Evolutionary conservation across 1,139 yeast genomes (phyloP), one percentile per base, ranked within the genome.

Genomic region (Candida glucosophila): DNA sequence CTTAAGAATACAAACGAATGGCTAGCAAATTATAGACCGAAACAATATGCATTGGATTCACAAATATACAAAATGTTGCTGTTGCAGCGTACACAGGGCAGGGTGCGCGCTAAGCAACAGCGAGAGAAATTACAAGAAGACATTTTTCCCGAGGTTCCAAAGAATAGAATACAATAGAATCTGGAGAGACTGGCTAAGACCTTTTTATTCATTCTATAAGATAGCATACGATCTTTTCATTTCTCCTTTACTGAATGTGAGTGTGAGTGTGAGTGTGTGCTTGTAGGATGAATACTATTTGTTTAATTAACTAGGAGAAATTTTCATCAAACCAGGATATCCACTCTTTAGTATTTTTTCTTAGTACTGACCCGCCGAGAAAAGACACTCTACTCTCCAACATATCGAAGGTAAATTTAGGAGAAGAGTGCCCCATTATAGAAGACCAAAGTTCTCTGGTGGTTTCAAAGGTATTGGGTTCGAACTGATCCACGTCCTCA

Each of bases 241-340:
- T n/a, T n/a, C n/a, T n/a, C n/a, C n/a, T n/a, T n/a, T n/a, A n/a
- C n/a, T n/a, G n/a, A n/a, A n/a, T n/a, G n/a, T n/a, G n/a, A n/a
- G n/a, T n/a, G n/a, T n/a, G n/a, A n/a, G n/a, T n/a, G n/a, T n/a
- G n/a, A n/a, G n/a, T n/a, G n/a, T n/a, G n/a, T n/a, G n/a, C n/a
- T n/a, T n/a, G n/a, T n/a, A n/a, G n/a, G n/a, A n/a, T n/a, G n/a
- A n/a, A n/a, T n/a, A n/a, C n/a, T n/a, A n/a, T n/a, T n/a, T n/a
- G n/a, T n/a, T n/a, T n/a, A n/a, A n/a, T n/a, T n/a, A n/a, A n/a
- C n/a, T n/a, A n/a, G n/a, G n/a, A n/a, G n/a, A n/a, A n/a, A 36
- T 69, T 64, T 45, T 77, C 90, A 37, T 77, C 81, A 23, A 85
- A 58, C 95, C 95, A 86, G 37, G 75, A 65, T 37, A 71, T 73